A percentile compares a stretch with the other conserved stretches of the same genome.
Evolutionary conservation across 1,284 basidiomycete species (phyloP).

Genomic region (Trichosporon asahii): DNA sequence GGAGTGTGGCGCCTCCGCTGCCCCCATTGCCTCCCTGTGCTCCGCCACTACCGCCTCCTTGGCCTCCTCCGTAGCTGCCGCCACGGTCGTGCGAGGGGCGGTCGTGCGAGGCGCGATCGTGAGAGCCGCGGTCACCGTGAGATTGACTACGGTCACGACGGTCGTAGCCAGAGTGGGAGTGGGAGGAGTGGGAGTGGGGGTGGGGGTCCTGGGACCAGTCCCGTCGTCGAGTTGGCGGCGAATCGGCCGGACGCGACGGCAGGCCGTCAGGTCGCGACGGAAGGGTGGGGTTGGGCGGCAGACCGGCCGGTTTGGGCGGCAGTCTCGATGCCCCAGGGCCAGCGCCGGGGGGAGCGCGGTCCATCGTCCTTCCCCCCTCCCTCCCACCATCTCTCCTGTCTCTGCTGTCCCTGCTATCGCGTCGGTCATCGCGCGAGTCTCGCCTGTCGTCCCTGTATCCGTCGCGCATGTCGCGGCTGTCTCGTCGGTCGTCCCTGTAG

Average conservation of each 20-base stretch:
- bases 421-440: constrained; percentile 11
- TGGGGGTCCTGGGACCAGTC: background rate
- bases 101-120: background rate
- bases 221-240: background rate
- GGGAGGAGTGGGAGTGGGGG: background rate
- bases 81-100: background rate
- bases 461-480: background rate
- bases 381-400: background rate
- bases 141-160: too few species aligned
- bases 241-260: constrained; percentile 8
- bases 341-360: too few species aligned
- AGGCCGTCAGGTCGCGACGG: background rate
- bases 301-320: constrained; percentile 17
- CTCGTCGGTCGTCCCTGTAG: background rate
- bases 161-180: background rate
- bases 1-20: background rate
- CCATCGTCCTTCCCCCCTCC: background rate
- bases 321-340: background rate
- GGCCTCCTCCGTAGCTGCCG: background rate
- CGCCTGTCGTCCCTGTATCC: background rate
- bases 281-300: constrained; percentile 14
- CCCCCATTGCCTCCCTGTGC: background rate
- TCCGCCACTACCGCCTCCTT: background rate
- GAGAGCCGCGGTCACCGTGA: background rate
- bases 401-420: constrained; percentile 3